Base-by-base conservation (phyloP, 2,329 filamentous ascomycete genomes). In the Fusarium metavorans region DNA sequence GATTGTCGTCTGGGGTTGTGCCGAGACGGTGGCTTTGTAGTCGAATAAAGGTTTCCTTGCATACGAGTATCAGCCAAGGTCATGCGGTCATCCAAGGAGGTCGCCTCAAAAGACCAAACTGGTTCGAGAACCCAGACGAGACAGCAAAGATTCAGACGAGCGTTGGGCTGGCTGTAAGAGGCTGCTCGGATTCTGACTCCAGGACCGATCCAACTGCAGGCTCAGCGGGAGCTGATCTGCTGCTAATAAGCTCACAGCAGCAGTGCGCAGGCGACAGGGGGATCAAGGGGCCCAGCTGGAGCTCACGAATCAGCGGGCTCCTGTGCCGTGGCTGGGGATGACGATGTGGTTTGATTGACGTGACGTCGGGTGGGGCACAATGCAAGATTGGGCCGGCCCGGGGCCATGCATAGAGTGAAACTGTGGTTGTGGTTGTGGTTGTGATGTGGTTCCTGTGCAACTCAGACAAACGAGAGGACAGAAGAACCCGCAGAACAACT, bases 321-420 rank as follows among this genome's bases (percentile, higher is more conserved):
- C 66, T 63, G 64, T 74, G 57, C 66, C 64, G 71, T 72, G 71
- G 65, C 54, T 72, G 67, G 70, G 70, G 68, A 75, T 77, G 73
- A 78, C 64, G 75, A 76, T 57, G 61, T 70, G 66, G 66, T 71
- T 72, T 78, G 75, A 65, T 75, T 75, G 76, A 77, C 65, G 75
- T 78, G 75, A 78, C 62, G 61, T 67, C 14, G 37, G 64, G 76
- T 74, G 67, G 76, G 76, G 75, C 57, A 62, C 39, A 63, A 67
- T 57, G 65, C 58, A 67, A 62, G 57, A 64, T 59, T 56, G 60
- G 63, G 68, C 41, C 43, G 43, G 43, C 56, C 45, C 35, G 59
- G 45, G 54, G 56, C 48, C 45, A 60, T 57, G 67, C 52, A 65
- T 34, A 32, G 50, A 52, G 58, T 52, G 32, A n/a, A 58, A 37